Evolutionary conservation across 306 rosid genomes (phyloP).

Genomic region (Cicer arietinum): DNA sequence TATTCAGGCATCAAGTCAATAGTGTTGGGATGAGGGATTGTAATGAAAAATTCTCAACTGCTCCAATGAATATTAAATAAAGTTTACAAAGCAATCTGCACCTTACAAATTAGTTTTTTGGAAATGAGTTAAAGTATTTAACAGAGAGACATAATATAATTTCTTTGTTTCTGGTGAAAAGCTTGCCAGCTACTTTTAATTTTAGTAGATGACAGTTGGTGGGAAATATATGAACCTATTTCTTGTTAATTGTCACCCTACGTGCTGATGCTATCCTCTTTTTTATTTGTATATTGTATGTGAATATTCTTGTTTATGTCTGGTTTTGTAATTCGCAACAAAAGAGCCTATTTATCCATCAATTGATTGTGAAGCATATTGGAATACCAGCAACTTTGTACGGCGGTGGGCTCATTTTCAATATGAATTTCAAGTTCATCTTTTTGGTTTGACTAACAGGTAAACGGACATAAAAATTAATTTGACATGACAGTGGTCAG

Average conservation of each 20-base stretch:
- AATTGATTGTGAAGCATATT: conserved; percentile 23
- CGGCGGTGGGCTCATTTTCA: conserved; percentile 34
- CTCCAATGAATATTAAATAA: too few species aligned
- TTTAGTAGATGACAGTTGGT: conserved; percentile 32
- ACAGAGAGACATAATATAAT: neutral
- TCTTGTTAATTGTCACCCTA: conserved; percentile 45
- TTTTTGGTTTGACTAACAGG: conserved; percentile 46
- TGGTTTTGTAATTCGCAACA: conserved; percentile 45
- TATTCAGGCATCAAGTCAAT: neutral
- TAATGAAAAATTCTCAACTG: neutral
- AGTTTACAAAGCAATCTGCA: neutral
- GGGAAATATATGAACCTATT: conserved; percentile 44
- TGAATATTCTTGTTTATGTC: conserved; percentile 38
- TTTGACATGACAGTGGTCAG: conserved; percentile 49
- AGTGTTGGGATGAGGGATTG: neutral
- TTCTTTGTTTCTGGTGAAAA: conserved; percentile 18
- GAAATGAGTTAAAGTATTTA: too few species aligned
- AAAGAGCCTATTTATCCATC: conserved; percentile 4
- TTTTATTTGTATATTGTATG: conserved; percentile 6
- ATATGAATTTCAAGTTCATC: conserved; percentile 37
- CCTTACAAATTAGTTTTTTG: neutral
- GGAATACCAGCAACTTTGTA: conserved; percentile 41
- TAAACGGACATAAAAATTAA: conserved; percentile 36
- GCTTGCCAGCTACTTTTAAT: neutral
- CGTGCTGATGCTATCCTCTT: conserved; percentile 13